phyloP scores from a whole-genome alignment of 1,284 basidiomycete genomes.

The Flammula alnicola region DNA sequence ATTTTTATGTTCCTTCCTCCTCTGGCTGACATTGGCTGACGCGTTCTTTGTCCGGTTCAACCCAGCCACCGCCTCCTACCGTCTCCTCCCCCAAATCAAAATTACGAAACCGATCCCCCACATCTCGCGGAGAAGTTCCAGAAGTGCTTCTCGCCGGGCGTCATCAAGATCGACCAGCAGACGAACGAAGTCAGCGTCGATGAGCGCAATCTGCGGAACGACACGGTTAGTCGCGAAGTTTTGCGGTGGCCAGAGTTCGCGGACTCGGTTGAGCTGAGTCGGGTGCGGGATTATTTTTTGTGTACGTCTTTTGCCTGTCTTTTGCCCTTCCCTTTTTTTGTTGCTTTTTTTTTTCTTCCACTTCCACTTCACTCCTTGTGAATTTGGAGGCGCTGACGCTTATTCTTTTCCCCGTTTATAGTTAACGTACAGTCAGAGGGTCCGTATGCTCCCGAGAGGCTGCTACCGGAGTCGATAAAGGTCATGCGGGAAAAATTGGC shows the following conservation, averaged over 20 bases:
- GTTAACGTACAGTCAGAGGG: slow-evolving; percentile 93
- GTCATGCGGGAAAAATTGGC: slow-evolving; percentile 87
- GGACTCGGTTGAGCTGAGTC: slow-evolving; percentile 81
- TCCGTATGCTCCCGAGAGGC: slow-evolving; percentile 82
- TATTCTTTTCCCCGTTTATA: slow-evolving; percentile 34
- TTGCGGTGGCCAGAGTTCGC: slow-evolving; percentile 92
- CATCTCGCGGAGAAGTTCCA: slow-evolving; percentile 79
- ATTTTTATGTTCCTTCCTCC: neutral
- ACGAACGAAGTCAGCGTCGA: slow-evolving; percentile 67
- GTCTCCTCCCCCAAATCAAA: slow-evolving; percentile 87
- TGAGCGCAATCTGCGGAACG: slow-evolving; percentile 72
- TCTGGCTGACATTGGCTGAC: no score
- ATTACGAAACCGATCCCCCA: slow-evolving; percentile 75
- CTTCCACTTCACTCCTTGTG: neutral
- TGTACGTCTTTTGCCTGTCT: slow-evolving; percentile 56
- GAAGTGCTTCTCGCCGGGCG: slow-evolving; percentile 89
- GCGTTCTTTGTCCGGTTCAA: neutral
- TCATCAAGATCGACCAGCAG: slow-evolving; percentile 73
- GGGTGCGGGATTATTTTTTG: slow-evolving; percentile 93
- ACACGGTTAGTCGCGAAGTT: slow-evolving; percentile 93
- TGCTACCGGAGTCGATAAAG: slow-evolving; percentile 84
- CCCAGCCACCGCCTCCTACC: slow-evolving; percentile 92
- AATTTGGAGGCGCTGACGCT: neutral
- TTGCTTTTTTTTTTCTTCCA: slow-evolving; percentile 2
- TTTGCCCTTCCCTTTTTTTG: neutral